phyloP scores from a whole-genome alignment of 1,284 basidiomycete genomes.

The Boletellus dicymbophilus region DNA sequence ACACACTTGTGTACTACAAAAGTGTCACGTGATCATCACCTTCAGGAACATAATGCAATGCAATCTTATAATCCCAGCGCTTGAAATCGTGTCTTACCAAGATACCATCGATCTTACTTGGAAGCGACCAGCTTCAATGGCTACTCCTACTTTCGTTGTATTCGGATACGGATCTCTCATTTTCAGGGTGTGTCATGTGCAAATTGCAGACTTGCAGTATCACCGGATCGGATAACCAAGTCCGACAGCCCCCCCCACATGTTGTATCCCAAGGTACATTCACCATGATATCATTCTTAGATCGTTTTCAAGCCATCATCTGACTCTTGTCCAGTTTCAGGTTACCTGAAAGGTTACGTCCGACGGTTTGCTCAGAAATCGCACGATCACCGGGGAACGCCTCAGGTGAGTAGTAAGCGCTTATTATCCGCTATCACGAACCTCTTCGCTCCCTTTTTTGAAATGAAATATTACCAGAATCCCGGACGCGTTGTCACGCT shows the following conservation, averaged over 20 bases:
- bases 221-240: too few relatives aligned
- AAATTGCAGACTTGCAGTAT: too few relatives aligned
- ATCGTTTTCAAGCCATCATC: neutral
- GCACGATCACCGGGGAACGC: conserved; percentile 85
- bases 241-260: conserved; percentile 71
- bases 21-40: too few relatives aligned
- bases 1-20: too few relatives aligned
- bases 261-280: conserved; percentile 56
- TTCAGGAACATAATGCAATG: too few relatives aligned
- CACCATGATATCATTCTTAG: too few relatives aligned
- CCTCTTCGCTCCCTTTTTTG: too few relatives aligned
- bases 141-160: conserved; percentile 50
- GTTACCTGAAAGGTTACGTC: conserved; percentile 85
- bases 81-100: too few relatives aligned
- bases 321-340: conserved; percentile 54
- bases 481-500: conserved; percentile 89
- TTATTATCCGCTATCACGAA: too few relatives aligned
- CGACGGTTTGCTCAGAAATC: conserved; percentile 86
- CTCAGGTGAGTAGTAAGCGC: conserved; percentile 67
- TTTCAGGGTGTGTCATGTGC: conserved; percentile 59
- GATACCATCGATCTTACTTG: neutral
- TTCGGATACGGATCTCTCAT: conserved; percentile 85
- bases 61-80: too few relatives aligned
- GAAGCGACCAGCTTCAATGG: conserved; percentile 13
- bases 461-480: too few relatives aligned